Evolutionary conservation across 169 alveolate genomes (phyloP).

Genomic region (Eimeria praecox): DNA sequence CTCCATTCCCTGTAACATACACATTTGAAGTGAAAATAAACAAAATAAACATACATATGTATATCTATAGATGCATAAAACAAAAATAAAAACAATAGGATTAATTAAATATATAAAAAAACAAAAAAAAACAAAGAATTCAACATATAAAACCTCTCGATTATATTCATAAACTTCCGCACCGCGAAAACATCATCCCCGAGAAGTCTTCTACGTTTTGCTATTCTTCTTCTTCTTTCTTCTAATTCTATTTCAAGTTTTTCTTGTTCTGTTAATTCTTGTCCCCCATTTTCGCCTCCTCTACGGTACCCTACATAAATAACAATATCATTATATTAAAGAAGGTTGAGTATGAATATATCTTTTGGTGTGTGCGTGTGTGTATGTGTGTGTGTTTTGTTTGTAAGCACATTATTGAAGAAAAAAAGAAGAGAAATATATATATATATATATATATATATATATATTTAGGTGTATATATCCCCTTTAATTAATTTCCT

Average conservation of each 20-base stretch:
- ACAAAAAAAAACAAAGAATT: no score
- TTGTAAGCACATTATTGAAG: background rate
- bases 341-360: no score
- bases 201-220: conserved; percentile 12
- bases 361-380: no score
- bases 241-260: conserved; percentile 1
- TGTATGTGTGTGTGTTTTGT: no score
- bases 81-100: background rate
- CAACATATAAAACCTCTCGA: no score
- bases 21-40: background rate
- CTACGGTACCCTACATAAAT: background rate
- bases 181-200: conserved; percentile 30
- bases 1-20: background rate
- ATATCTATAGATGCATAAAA: background rate
- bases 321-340: background rate
- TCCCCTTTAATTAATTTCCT: no score
- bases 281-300: background rate
- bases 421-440: background rate
- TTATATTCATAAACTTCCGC: background rate
- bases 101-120: no score
- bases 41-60: background rate
- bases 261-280: conserved; percentile 39
- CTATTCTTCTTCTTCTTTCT: background rate
- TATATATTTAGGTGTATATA: background rate
- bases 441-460: background rate